Percentiles rank a stretch among this genome's conserved stretches.
Conservation (phyloP, 805 yeast genomes). For the Candida ovalis region DNA sequence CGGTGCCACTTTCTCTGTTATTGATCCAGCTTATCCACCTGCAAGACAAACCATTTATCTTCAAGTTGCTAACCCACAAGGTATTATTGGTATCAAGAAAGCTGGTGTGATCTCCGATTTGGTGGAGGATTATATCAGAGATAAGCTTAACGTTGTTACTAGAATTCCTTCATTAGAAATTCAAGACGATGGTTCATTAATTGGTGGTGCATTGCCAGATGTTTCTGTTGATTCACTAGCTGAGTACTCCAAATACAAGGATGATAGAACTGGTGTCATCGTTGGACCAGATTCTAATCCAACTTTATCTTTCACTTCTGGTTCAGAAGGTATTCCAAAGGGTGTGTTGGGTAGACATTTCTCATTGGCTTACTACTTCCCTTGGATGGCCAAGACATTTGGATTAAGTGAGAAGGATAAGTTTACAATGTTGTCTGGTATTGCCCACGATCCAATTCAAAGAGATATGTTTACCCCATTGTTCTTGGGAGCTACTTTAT, state of each 20-base stretch:
- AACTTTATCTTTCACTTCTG: slow-evolving; percentile 93
- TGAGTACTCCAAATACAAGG: slow-evolving; percentile 41
- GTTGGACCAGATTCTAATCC: slow-evolving; percentile 99
- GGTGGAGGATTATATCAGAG: slow-evolving; percentile 72
- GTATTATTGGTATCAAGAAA: slow-evolving; percentile 81
- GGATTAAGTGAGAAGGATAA: slow-evolving; percentile 73
- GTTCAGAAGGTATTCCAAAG: slow-evolving; percentile 97
- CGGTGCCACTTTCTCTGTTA: slow-evolving; percentile 97
- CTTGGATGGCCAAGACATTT: slow-evolving; percentile 94
- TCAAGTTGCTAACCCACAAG: slow-evolving; percentile 90
- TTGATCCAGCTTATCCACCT: slow-evolving; percentile 99
- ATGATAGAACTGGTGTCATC: slow-evolving; percentile 73
- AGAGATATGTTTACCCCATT: slow-evolving; percentile 98
- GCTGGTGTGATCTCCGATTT: slow-evolving; percentile 80
- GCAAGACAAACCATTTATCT: slow-evolving; percentile 93
- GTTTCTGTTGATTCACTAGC: slow-evolving; percentile 46
- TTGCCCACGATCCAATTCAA: slow-evolving; percentile 99
- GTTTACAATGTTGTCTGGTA: slow-evolving; percentile 97
- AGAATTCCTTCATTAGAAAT: slow-evolving; percentile 75
- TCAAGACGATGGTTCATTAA: slow-evolving; percentile 66
- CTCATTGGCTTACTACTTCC: slow-evolving; percentile 94
- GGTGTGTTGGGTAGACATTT: slow-evolving; percentile 98
- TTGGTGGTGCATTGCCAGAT: slow-evolving; percentile 50
- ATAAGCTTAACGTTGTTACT: slow-evolving; percentile 69
- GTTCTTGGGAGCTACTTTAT: slow-evolving; percentile 87